Conservation (phyloP, 805 yeast genomes). For the Wickerhamiella hasegawae region DNA sequence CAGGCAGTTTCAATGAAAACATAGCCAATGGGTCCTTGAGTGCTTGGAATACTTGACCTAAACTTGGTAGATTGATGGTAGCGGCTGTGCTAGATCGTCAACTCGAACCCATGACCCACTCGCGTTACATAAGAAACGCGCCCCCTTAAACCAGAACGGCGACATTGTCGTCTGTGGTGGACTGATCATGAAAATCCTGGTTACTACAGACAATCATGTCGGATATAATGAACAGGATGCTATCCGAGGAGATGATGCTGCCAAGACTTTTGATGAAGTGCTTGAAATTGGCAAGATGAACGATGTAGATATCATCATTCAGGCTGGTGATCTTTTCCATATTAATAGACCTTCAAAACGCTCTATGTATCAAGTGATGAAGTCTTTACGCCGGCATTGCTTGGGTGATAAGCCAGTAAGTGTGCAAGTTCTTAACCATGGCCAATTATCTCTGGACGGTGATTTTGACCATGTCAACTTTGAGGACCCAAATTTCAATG, state of each 20-base stretch:
- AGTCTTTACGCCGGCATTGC: constrained; percentile 51
- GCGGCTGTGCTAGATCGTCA: no score
- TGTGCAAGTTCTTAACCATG: constrained; percentile 68
- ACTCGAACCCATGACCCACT: no score
- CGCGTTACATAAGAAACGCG: no score
- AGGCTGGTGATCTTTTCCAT: constrained; percentile 89
- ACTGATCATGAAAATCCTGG: constrained; percentile 55
- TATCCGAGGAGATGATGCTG: constrained; percentile 75
- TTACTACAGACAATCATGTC: constrained; percentile 93
- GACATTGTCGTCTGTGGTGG: no score
- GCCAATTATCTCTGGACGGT: constrained; percentile 39
- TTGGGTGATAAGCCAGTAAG: constrained; percentile 82
- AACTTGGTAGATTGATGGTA: no score
- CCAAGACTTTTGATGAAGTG: constrained; percentile 76
- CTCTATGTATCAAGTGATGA: constrained; percentile 69
- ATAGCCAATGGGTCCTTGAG: no score
- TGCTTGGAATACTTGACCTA: no score
- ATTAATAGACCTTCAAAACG: constrained; percentile 77
- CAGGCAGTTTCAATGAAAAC: no score
- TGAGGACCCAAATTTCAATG: constrained; percentile 80
- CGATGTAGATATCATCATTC: constrained; percentile 74
- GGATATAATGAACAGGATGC: constrained; percentile 87
- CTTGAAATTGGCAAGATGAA: constrained; percentile 48
- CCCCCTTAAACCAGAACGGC: no score
- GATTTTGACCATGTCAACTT: constrained; percentile 55